Conservation (phyloP, 2,329 filamentous ascomycete genomes). For the Trichoderma harzianum region DNA sequence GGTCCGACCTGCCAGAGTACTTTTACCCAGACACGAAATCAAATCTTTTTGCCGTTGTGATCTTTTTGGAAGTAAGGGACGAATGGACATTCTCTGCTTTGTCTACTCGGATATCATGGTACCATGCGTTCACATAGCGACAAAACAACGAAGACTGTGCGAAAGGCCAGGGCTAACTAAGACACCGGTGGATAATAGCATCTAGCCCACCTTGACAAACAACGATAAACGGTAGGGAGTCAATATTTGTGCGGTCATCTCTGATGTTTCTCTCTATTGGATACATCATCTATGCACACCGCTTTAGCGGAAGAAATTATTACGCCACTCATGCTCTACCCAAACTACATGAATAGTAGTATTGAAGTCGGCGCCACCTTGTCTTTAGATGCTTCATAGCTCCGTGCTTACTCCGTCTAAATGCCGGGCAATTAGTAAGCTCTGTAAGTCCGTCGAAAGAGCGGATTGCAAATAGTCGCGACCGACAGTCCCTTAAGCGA, state of each 20-base stretch:
- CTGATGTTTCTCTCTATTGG: neutral
- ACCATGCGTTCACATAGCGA: neutral
- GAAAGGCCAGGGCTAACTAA: neutral
- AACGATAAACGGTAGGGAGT: too few relatives aligned
- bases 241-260: neutral
- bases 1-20: neutral
- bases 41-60: neutral
- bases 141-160: neutral
- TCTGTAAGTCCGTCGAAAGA: neutral
- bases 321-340: neutral
- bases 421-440: neutral
- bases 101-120: neutral
- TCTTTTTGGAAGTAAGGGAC: neutral
- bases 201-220: neutral
- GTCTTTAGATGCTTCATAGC: neutral
- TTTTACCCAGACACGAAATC: neutral
- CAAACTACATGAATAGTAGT: neutral
- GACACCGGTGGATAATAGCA: neutral
- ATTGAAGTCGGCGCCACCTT: neutral
- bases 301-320: neutral
- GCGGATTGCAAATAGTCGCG: neutral
- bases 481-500: neutral
- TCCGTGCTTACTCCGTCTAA: neutral
- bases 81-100: neutral
- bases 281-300: neutral